Base-by-base conservation (phyloP, 2,329 filamentous ascomycete species). In the Fusarium musae region DNA sequence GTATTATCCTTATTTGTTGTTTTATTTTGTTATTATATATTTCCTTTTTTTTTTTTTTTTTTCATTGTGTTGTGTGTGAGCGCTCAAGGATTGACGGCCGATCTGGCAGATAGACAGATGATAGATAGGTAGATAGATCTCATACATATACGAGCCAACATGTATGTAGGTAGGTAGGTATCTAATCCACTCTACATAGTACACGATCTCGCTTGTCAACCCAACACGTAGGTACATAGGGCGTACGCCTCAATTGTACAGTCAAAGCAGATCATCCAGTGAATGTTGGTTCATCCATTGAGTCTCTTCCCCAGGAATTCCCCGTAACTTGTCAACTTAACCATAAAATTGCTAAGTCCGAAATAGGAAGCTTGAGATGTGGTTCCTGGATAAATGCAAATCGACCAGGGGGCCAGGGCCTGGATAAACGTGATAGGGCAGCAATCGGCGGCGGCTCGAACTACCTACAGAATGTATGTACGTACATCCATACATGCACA, bases 371-470 rank as follows among this genome's bases (percentile, higher is more conserved):
- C 56, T 74, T 63, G 49, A 59, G 54, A 68, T 59, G 59, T 59
- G 67, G 71, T 73, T 72, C 71, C 71, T 73, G 71, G 71, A 68
- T 73, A 73, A 73, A 74, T 73, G 54, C 70, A 57, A 60, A 66
- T 59, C 40, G 63, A 53, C 63, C 59, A 62, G 70, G 71, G 62
- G 57, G 32, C n/a, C 37, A 52, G 58, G 49, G 19, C 43, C 43
- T 50, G 57, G 47, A 42, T 59, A 40, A 47, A 56, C 42, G 34
- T 66, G 70, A 67, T 67, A 68, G 66, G 66, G 17, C 58, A 57
- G 46, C 44, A 62, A 62, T 56, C 37, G 46, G 63, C 37, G 46
- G 67, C 61, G 65, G 65, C 65, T 69, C 40, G 66, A 63, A 63
- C 50, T 69, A 52, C 40, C 44, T 69, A 52, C 40, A 58, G 34